Evolutionary conservation across 169 alveolate genomes (phyloP).

Genomic region (Plasmodium gonderi): DNA sequence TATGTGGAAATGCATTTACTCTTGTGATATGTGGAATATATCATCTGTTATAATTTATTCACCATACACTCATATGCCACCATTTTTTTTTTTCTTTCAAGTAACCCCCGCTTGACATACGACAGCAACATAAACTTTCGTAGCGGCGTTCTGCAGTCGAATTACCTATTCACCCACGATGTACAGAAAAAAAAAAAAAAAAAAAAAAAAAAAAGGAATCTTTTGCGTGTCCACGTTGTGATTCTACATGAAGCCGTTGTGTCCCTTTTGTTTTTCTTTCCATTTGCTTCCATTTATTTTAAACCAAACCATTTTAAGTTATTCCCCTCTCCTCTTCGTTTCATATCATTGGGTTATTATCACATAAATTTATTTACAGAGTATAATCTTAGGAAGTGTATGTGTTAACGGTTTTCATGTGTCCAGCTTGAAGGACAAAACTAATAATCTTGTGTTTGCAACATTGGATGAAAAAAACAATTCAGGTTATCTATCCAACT

Average conservation of each 20-base stretch:
- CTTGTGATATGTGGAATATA: background rate
- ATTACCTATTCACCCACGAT: constrained; percentile 45
- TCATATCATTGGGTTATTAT: background rate
- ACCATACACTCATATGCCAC: background rate
- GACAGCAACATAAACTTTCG: constrained; percentile 39
- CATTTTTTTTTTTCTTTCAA: constrained; percentile 4
- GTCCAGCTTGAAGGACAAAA: constrained; percentile 17
- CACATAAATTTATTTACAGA: background rate
- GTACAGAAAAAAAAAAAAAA: background rate
- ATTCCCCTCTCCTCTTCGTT: background rate
- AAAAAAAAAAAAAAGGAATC: background rate
- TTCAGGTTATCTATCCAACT: constrained; percentile 22
- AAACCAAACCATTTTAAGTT: background rate
- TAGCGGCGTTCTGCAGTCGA: constrained; percentile 64
- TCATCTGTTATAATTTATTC: background rate
- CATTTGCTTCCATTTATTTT: background rate
- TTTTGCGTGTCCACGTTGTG: too few species aligned
- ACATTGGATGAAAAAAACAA: constrained; percentile 34
- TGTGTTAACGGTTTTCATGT: constrained; percentile 56
- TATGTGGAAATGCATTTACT: background rate
- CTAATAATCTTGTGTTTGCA: constrained; percentile 12
- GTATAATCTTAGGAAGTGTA: constrained; percentile 27
- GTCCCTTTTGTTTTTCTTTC: background rate
- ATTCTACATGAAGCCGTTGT: too few species aligned
- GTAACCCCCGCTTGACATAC: constrained; percentile 16